Evolutionary conservation across 1,139 yeast species (phyloP).

Genomic region (Lodderomyces theae): DNA sequence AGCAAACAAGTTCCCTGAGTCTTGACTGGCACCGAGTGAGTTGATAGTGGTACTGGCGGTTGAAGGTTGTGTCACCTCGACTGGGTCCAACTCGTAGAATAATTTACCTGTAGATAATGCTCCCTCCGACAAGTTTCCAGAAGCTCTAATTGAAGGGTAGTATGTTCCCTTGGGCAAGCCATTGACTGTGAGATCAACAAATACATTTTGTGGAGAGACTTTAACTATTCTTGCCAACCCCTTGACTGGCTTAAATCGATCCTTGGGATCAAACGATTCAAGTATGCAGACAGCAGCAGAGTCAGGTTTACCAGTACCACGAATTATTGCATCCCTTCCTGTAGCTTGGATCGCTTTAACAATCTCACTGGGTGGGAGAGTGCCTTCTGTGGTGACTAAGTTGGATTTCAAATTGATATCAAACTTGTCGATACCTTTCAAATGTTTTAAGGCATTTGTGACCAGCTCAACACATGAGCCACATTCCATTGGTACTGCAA

Average conservation of each 20-base stretch:
- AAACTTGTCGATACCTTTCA: conserved; percentile 46
- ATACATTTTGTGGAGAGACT: conserved; percentile 46
- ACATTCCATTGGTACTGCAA: conserved; percentile 80
- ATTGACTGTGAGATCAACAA: conserved; percentile 76
- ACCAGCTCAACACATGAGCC: conserved; percentile 65
- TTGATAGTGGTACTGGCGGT: conserved; percentile 31
- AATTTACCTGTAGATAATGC: conserved; percentile 64
- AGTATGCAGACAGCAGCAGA: conserved; percentile 90
- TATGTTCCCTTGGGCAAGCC: conserved; percentile 66
- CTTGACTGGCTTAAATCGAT: conserved; percentile 60
- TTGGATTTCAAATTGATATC: conserved; percentile 55
- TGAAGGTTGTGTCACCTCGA: conserved; percentile 42
- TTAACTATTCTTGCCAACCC: conserved; percentile 89
- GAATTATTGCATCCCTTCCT: conserved; percentile 85
- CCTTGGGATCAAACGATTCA: conserved; percentile 61
- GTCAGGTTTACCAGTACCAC: conserved; percentile 87
- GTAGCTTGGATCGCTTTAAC: conserved; percentile 63
- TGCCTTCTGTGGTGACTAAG: conserved; percentile 62
- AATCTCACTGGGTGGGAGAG: conserved; percentile 66
- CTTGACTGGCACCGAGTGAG: conserved; percentile 35
- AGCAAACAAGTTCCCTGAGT: conserved; percentile 26
- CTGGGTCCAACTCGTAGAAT: conserved; percentile 46
- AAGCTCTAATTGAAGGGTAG: conserved; percentile 63
- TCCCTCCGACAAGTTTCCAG: conserved; percentile 78
- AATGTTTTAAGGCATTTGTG: conserved; percentile 44